These are phyloP conservation scores for Debaryomyces tyrocola DNA, from an alignment of 805 yeast genomes.

Conservation along the genomic window DNA sequence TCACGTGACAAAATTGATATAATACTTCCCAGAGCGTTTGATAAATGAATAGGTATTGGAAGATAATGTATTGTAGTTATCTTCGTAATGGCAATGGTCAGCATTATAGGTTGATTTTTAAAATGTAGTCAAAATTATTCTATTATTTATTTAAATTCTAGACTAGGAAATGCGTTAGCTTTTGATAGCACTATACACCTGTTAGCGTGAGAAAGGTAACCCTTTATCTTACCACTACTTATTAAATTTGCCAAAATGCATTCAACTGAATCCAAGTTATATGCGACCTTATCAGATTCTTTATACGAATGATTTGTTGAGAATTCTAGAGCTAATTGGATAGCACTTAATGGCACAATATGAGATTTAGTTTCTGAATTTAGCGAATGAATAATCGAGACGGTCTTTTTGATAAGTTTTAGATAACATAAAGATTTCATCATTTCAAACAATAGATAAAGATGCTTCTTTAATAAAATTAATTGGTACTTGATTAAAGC, in stretches of 20 bases:
- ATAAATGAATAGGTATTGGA: too few relatives aligned
- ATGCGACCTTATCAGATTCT: constrained; percentile 2
- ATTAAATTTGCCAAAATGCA: constrained; percentile 69
- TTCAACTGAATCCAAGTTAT: constrained; percentile 57
- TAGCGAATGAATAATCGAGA: constrained; percentile 17
- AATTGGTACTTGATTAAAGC: constrained; percentile 45
- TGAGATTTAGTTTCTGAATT: constrained; percentile 31
- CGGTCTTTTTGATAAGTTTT: constrained; percentile 47
- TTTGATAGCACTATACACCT: constrained; percentile 75
- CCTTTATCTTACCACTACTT: constrained; percentile 60
- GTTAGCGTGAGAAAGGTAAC: constrained; percentile 78
- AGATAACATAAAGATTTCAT: constrained; percentile 52
- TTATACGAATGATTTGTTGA: constrained; percentile 18
- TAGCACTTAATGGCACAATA: constrained; percentile 41
- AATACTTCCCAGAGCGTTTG: too few relatives aligned
- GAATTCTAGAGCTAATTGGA: constrained; percentile 44
- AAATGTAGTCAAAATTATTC: too few relatives aligned
- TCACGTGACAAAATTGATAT: background rate
- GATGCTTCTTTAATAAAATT: constrained; percentile 54
- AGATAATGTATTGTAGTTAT: too few relatives aligned
- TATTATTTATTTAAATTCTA: background rate
- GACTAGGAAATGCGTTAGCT: constrained; percentile 64
- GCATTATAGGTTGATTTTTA: too few relatives aligned
- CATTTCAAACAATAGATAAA: constrained; percentile 59
- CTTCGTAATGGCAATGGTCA: too few relatives aligned